phyloP scores from a whole-genome alignment of 495 filamentous ascomycete genomes.

The Thozetella sp. region DNA sequence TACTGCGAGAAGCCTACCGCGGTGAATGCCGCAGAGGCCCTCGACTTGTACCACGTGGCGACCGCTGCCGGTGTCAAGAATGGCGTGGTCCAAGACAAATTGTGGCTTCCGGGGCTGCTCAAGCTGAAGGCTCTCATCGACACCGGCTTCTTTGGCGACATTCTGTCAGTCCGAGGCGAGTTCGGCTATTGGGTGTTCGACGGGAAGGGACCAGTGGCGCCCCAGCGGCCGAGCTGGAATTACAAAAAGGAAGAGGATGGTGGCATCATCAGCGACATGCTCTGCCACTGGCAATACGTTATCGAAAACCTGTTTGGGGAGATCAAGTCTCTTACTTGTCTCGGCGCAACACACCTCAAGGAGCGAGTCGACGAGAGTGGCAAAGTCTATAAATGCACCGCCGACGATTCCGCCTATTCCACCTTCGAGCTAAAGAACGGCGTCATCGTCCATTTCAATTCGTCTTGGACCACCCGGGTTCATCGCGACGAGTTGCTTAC shows the following conservation, averaged over 20 bases:
- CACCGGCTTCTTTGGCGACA: conserved; percentile 4
- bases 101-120: not conserved
- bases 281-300: conserved; percentile 4
- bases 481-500: conserved; percentile 1
- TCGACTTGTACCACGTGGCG: not conserved
- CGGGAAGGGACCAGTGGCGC: not conserved
- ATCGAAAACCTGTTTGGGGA: conserved; percentile 2
- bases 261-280: conserved; percentile 4
- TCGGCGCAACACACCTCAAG: conserved; percentile 3
- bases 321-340: not conserved
- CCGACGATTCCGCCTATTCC: not conserved
- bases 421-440: conserved; percentile 2
- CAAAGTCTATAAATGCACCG: not conserved
- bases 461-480: not conserved
- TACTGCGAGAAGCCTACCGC: conserved; percentile 4
- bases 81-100: conserved; percentile 1
- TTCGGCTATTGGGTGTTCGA: conserved; percentile 5
- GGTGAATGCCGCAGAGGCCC: not conserved
- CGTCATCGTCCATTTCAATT: conserved; percentile 1
- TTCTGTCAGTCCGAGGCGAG: conserved; percentile 1
- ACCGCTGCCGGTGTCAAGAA: not conserved
- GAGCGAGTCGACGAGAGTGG: not conserved
- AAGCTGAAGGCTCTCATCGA: conserved; percentile 3
- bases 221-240: conserved; percentile 1
- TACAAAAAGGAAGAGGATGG: conserved; percentile 4